Base-by-base conservation (phyloP, 1,284 basidiomycete species). In the Papiliotrema fonsecae region DNA sequence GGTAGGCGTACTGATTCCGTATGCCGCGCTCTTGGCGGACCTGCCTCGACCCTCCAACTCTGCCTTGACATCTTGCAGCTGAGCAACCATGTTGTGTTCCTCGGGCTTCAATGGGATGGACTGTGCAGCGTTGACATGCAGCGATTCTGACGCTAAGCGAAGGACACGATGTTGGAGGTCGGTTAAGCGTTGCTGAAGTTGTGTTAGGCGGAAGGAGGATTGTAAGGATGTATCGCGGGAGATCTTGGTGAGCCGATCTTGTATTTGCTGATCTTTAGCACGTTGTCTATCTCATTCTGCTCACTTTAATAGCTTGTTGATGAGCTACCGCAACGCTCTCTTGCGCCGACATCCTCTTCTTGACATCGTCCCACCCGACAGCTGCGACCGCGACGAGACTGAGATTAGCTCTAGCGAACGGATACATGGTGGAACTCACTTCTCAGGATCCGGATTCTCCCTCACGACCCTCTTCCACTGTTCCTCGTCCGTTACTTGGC, bases 361-460 rank as follows among this genome's bases (percentile, higher is more conserved):
- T 83, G 21, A 93, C 76, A 61, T 90, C 87, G 55, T 86, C 86
- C 56, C 88, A 90, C 3, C 89, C 87, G 14, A 83, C 77, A 0
- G 88, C 89, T 7, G 90, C 72, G 1, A 86, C 88, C 0, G 89
- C 89, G 0, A 91, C 87, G 57, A 88, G 79, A 55, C 88, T 91
- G 64, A 11, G 5, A 21, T 37, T 22, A 32, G 21, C 28, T 28
- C 44, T 42, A 35, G 27, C 39, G 22, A 6, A 16, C 13, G 19
- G 22, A 16, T 32, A 27, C 25, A 44, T 16, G 26, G 13, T 21
- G 13, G 28, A 27, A 70, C 82, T 56, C 64, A 89, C 87, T 83
- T 83, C 39, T 77, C 79, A 3, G 86, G 81, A 72, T 92, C 86
- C 0, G 89, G 89, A 61, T 90, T 92, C 65, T 90, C 87, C 44